Evolutionary conservation across 2,329 filamentous ascomycete genomes (phyloP).

Genomic region (Sarocladium strictum): DNA sequence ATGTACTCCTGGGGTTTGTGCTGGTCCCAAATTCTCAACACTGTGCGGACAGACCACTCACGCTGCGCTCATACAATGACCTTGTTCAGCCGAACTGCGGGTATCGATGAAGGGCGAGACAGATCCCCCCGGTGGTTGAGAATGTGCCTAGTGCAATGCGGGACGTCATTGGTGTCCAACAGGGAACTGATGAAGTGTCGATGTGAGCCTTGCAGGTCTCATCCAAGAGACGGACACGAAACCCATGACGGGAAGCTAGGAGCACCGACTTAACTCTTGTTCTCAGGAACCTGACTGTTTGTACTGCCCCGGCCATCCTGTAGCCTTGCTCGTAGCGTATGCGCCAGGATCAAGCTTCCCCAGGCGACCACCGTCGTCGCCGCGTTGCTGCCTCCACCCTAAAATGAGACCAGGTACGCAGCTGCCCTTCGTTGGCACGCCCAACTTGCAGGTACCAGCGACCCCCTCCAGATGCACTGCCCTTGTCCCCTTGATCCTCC

Average conservation of each 20-base stretch:
- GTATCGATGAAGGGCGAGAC: neutral
- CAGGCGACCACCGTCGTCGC: constrained; percentile 8
- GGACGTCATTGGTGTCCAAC: neutral
- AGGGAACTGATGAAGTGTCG: too few relatives aligned
- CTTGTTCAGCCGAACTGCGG: neutral
- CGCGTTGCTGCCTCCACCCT: neutral
- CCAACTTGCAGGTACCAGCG: neutral
- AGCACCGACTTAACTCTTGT: too few relatives aligned
- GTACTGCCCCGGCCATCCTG: neutral
- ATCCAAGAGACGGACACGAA: too few relatives aligned
- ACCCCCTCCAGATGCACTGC: neutral
- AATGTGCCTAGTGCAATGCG: neutral
- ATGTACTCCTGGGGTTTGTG: neutral
- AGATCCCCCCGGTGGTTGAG: neutral
- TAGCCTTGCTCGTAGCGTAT: neutral
- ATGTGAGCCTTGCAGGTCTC: too few relatives aligned
- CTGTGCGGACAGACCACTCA: neutral
- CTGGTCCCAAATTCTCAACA: neutral
- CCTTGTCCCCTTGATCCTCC: neutral
- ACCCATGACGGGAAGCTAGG: too few relatives aligned
- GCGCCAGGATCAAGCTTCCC: constrained; percentile 8
- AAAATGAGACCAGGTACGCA: neutral
- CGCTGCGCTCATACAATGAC: neutral
- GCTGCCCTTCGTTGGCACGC: neutral
- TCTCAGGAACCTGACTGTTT: neutral